Base-by-base conservation (phyloP, 169 alveolate species). In the Eimeria falciformis region DNA sequence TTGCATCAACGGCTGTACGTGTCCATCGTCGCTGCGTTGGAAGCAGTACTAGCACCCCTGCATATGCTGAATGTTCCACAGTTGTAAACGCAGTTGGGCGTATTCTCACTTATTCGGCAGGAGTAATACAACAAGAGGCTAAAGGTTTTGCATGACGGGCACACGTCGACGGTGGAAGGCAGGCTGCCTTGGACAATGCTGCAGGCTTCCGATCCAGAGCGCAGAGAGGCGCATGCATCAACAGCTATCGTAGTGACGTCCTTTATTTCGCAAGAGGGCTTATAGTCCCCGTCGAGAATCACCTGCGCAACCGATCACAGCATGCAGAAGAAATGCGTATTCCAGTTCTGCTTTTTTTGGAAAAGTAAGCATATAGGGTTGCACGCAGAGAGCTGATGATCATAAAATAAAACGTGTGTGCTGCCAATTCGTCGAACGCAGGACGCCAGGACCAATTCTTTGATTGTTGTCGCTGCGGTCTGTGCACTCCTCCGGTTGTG, bases 21-120 rank as follows among this genome's bases (percentile, higher is more conserved):
- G 65, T 18, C 27, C 82, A 40, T 27, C 40, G 82, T 33, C 40
- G 40, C 40, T 33, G 40, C 40, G 40, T 33, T 33, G 40, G 40
- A 71, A 3, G 83, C 5, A 21, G 43, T 43, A 6, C 84, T 43
- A 58, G 84, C 65, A 21, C 5, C 65, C 23, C 43, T 73, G 62
- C 33, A 40, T 73, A n/a, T 40, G 62, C 33, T 55, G n/a, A 21
- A 69, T 6, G 47, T 43, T 11, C n/a, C 5, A 40, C 46, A 27
- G 12, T 33, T 33, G 2, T 33, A 33, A 33, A 33, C 40, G 4
- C 40, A 33, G 40, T 33, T 33, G 40, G 40, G 40, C 84, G 23
- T 45, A 33, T 33, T 33, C 90, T 81, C 77, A 81, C 90, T 81
- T 65, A 81, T 12, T 37, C 43, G 65, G 90, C 90, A 81, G 75